Conservation (phyloP, 1,139 yeast species). For the Blastobotrys aristatus region DNA sequence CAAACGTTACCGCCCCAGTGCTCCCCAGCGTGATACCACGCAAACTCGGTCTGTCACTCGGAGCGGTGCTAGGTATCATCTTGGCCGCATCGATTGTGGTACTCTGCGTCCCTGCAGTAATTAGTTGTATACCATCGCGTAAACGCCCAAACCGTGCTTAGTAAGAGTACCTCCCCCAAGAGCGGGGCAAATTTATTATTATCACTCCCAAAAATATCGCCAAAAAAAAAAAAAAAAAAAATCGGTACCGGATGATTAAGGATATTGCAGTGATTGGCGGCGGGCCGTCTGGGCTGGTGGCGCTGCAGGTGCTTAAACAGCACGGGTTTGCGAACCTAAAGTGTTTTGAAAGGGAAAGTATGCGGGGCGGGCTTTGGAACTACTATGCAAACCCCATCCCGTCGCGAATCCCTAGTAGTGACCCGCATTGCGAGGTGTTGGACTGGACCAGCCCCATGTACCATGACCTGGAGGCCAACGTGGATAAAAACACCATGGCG, state of each 20-base stretch:
- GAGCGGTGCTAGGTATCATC: too few relatives aligned
- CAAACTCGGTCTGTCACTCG: too few relatives aligned
- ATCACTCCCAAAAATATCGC: background rate
- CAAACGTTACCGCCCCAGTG: too few relatives aligned
- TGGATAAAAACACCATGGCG: conserved; percentile 54
- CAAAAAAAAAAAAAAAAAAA: too few relatives aligned
- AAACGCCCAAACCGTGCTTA: too few relatives aligned
- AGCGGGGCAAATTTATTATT: too few relatives aligned
- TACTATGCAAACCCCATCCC: conserved; percentile 20
- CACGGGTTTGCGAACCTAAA: conserved; percentile 41
- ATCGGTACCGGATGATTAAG: background rate
- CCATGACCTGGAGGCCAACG: conserved; percentile 55
- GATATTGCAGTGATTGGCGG: conserved; percentile 31
- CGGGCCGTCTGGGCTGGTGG: conserved; percentile 64
- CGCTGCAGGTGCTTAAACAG: conserved; percentile 48
- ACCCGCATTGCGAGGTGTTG: conserved; percentile 20
- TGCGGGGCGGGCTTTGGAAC: conserved; percentile 52
- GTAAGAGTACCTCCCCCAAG: background rate
- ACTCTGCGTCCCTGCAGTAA: too few relatives aligned
- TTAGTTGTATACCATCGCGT: too few relatives aligned
- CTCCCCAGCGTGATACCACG: too few relatives aligned
- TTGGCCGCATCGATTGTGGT: too few relatives aligned
- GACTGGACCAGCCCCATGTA: conserved; percentile 41
- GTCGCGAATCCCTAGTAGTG: conserved; percentile 21
- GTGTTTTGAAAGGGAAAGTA: conserved; percentile 47